Conservation (phyloP, 805 yeast genomes). For the Yarrowia keelungensis region DNA sequence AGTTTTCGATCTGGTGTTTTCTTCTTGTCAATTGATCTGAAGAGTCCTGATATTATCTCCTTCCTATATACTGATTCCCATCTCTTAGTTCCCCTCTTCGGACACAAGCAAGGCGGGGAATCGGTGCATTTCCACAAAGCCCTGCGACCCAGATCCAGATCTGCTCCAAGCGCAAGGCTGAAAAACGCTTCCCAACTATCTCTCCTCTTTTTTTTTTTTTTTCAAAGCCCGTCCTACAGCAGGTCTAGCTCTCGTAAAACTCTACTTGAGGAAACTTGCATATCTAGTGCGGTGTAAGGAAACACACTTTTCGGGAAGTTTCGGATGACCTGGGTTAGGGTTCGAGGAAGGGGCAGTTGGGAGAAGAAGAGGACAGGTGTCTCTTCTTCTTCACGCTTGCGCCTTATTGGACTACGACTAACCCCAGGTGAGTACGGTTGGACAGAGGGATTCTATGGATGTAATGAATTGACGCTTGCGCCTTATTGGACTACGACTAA, state of each 20-base stretch:
- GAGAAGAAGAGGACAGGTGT: too few species aligned
- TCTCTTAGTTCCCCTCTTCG: not conserved
- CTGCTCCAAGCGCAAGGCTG: too few species aligned
- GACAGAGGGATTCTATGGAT: too few species aligned
- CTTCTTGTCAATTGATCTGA: not conserved
- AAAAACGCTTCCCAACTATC: not conserved
- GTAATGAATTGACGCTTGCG: too few species aligned
- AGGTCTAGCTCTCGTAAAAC: not conserved
- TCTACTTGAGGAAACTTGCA: not conserved
- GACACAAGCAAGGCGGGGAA: conserved; percentile 3
- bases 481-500: too few species aligned
- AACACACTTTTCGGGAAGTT: too few species aligned
- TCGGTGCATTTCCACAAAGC: conserved; percentile 11
- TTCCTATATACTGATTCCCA: not conserved
- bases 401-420: too few species aligned
- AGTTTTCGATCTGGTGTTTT: not conserved
- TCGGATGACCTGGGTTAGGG: too few species aligned
- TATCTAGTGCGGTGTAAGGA: too few species aligned
- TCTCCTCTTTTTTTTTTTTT: not conserved
- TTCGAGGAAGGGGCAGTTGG: too few species aligned
- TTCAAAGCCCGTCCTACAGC: not conserved
- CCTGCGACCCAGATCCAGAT: not conserved
- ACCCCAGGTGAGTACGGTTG: too few species aligned
- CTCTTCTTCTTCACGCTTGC: too few species aligned
- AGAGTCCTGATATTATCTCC: not conserved